Evolutionary conservation across 2,329 filamentous ascomycete genomes (phyloP), one percentile per base, ranked within the genome.

Genomic region (Colletotrichum brevisporum): DNA sequence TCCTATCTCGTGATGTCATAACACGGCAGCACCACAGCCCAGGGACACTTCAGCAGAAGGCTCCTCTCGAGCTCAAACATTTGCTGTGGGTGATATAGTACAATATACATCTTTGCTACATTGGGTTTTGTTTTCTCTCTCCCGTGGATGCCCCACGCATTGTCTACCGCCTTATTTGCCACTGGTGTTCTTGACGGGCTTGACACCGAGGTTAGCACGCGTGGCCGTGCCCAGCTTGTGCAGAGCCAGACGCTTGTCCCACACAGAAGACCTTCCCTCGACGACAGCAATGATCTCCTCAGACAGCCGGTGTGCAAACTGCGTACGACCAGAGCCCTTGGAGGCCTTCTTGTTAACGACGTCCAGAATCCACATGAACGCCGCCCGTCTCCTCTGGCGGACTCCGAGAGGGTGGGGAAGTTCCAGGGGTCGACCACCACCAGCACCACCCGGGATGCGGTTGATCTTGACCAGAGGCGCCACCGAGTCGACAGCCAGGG

Each of bases 301-400:
- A 1, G 94, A 94, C 71, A 98, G 88, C 63, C 93, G 87, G 75
- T 91, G 86, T 12, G 94, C 91, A 76, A 97, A 92, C 79, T 91
- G 90, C 71, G 87, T 87, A 67, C 88, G 88, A 8, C 93, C 93
- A 75, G 89, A 92, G 21, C 91, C 92, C 74, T 86, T 86, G 72
- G 91, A 92, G 71, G 88, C 89, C 82, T 92, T 91, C 86, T 94
- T 96, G 71, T 89, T 89, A 47, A 94, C 93, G n/a, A 90, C 88
- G 71, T 94, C 91, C 67, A 98, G 81, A 74, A 99, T 97, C 96
- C 96, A 99, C 79, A 88, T 84, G 73, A 98, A 92, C 2, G 95
- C 95, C 58, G 86, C 86, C 63, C 95, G 87, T 73, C 95, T 87
- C 71, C 95, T 88, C 79, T 97, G 92, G 70, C 94, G 88, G 71